phyloP scores from a whole-genome alignment of 140 eudicot species.

The Oenanthe javanica region DNA sequence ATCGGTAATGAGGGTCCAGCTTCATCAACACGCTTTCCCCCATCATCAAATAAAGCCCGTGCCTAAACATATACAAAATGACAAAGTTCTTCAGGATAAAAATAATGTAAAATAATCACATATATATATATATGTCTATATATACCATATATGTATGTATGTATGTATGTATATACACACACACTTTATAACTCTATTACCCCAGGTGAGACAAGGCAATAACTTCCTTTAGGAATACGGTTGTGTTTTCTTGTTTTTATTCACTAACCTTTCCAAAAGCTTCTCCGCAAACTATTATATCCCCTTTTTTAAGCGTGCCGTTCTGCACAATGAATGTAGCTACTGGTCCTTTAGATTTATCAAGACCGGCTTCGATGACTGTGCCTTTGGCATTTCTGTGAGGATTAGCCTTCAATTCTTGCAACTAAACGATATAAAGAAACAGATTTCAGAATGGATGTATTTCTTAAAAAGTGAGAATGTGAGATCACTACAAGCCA shows the following conservation, averaged over 20 bases:
- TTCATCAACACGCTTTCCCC: conserved; percentile 70
- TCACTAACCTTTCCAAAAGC: conserved; percentile 91
- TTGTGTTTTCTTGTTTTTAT: conserved; percentile 4
- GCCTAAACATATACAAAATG: conserved; percentile 39
- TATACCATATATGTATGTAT: too few species aligned
- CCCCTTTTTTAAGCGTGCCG: conserved; percentile 85
- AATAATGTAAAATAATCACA: not conserved
- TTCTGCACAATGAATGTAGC: conserved; percentile 91
- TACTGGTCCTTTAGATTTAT: conserved; percentile 92
- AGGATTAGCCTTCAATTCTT: conserved; percentile 96
- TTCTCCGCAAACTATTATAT: conserved; percentile 83
- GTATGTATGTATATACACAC: too few species aligned
- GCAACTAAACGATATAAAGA: not conserved
- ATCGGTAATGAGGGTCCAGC: conserved; percentile 97
- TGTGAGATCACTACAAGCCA: not conserved
- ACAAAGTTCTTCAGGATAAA: conserved; percentile 5
- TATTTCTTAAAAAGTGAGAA: not conserved
- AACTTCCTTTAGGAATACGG: not conserved
- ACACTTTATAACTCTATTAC: not conserved
- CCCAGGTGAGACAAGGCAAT: not conserved
- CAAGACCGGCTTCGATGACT: conserved; percentile 91
- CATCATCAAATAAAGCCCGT: conserved; percentile 89
- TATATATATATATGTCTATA: not conserved
- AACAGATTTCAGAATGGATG: not conserved
- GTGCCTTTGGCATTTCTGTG: conserved; percentile 90